Base-by-base conservation (phyloP, 2,329 filamentous ascomycete genomes). In the Penicillium sp. region DNA sequence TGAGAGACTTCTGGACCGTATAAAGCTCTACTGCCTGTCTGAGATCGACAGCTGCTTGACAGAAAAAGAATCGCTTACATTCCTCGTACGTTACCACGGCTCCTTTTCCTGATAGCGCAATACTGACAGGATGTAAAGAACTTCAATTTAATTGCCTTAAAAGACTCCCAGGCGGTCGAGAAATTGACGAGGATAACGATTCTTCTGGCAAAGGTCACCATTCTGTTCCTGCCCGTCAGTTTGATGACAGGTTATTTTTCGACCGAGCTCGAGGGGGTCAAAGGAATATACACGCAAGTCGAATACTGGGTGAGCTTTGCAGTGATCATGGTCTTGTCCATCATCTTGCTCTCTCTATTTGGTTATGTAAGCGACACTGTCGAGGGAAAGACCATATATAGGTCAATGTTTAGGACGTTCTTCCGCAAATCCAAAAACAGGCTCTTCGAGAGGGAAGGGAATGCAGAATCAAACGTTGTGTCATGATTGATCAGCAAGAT, bases 191-290 rank as follows among this genome's bases (percentile, higher is more conserved):
- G 90, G 61, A 88, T 90, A 65, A 91, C 90, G 3, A 86, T 91
- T 5, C 79, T 93, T 5, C 81, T 93, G 11, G 90, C 89, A 51
- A 92, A 93, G 73, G 86, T 90, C 6, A 91, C 88, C 13, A 90
- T 92, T 46, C 81, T 92, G 56, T 93, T 93, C 77, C 82, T 92
- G 59, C 90, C 90, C 0, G 88, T 92, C 63, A 89, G 85, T 67
- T 83, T 92, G 53, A 88, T 92, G 86, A 91, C 90, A 3, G 86
- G 82, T 35, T 93, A 92, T 75, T 93, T 92, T 73, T 88, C 87
- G 6, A 84, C 89, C 1, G 84, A 91, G 72, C 85, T 92, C 54
- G 76, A 80, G 7, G 83, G 85, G 4, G 77, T 88, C 9, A 81
- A 85, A 53, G 73, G 74, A 7, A 76, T 78, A n/a, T 92, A 90